Evolutionary conservation across 371 early-diverging fungal genomes (phyloP).

Genomic region (Chytridiales sp.): DNA sequence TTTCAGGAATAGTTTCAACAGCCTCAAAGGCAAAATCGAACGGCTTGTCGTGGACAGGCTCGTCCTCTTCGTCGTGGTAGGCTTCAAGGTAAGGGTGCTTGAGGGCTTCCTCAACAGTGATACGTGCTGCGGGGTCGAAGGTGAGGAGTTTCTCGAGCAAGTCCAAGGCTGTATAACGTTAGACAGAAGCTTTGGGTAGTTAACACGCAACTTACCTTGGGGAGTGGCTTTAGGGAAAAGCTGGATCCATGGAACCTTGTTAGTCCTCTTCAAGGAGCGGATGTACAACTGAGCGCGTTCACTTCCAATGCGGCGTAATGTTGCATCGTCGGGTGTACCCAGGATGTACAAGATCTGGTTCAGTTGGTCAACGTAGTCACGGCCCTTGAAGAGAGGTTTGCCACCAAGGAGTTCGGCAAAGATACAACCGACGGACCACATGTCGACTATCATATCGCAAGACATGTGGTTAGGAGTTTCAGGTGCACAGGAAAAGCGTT

Average conservation of each 20-base stretch:
- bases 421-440: slow-evolving; percentile 99
- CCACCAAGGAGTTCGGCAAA: slow-evolving; percentile 96
- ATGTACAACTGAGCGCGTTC: slow-evolving; percentile 94
- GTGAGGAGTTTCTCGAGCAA: slow-evolving; percentile 87
- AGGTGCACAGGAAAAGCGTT: slow-evolving; percentile 5
- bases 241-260: slow-evolving; percentile 79
- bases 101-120: slow-evolving; percentile 85
- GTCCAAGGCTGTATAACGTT: slow-evolving; percentile 64
- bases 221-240: slow-evolving; percentile 69
- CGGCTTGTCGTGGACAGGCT: slow-evolving; percentile 44
- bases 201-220: slow-evolving; percentile 25
- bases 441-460: slow-evolving; percentile 75
- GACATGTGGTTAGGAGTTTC: background rate
- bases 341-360: slow-evolving; percentile 95
- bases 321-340: slow-evolving; percentile 97
- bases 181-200: background rate
- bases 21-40: slow-evolving; percentile 95
- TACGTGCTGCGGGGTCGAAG: slow-evolving; percentile 90
- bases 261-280: slow-evolving; percentile 82
- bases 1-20: slow-evolving; percentile 79
- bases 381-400: slow-evolving; percentile 95
- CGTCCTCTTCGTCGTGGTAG: slow-evolving; percentile 94
- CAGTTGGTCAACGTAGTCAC: slow-evolving; percentile 98
- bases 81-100: slow-evolving; percentile 84
- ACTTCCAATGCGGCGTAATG: slow-evolving; percentile 76